Percentiles rank a stretch among this genome's conserved stretches.
phyloP scores from a whole-genome alignment of 495 filamentous ascomycete genomes.

The Hyaloscypha hepaticicola region DNA sequence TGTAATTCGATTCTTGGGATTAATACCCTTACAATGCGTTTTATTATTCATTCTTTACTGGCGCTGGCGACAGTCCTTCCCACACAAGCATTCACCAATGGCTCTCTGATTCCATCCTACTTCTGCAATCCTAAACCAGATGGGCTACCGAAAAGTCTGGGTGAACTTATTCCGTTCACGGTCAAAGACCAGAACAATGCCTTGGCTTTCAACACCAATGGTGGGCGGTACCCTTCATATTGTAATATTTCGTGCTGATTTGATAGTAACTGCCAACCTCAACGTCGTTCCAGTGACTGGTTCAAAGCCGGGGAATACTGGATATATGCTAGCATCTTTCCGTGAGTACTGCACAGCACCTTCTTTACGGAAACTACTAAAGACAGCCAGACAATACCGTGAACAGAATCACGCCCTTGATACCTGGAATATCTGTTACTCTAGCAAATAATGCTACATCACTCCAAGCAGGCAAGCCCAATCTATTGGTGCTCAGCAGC shows the following conservation, averaged over 20 bases:
- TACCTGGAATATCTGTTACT: neutral
- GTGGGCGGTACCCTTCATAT: neutral
- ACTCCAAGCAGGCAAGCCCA: neutral
- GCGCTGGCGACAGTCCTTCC: slow-evolving; percentile 18
- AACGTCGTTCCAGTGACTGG: neutral
- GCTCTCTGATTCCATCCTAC: slow-evolving; percentile 13
- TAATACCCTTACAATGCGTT: slow-evolving; percentile 4
- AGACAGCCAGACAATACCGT: neutral
- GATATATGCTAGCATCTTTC: slow-evolving; percentile 14
- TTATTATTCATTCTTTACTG: slow-evolving; percentile 15
- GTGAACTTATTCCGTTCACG: slow-evolving; percentile 8
- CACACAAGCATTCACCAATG: slow-evolving; percentile 15
- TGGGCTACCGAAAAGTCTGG: slow-evolving; percentile 7
- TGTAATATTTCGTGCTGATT: neutral
- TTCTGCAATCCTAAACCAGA: slow-evolving; percentile 13
- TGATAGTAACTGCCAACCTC: slow-evolving; percentile 5
- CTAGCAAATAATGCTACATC: neutral
- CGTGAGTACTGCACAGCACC: slow-evolving; percentile 8
- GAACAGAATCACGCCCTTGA: slow-evolving; percentile 1
- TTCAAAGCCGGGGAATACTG: slow-evolving; percentile 5
- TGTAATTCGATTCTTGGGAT: slow-evolving; percentile 3
- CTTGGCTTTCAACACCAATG: slow-evolving; percentile 14
- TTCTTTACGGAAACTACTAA: neutral
- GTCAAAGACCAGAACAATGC: neutral
- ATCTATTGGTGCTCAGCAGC: slow-evolving; percentile 4